phyloP scores from a whole-genome alignment of 176 grass and related monocot genomes.

The Ensete ventricosum region DNA sequence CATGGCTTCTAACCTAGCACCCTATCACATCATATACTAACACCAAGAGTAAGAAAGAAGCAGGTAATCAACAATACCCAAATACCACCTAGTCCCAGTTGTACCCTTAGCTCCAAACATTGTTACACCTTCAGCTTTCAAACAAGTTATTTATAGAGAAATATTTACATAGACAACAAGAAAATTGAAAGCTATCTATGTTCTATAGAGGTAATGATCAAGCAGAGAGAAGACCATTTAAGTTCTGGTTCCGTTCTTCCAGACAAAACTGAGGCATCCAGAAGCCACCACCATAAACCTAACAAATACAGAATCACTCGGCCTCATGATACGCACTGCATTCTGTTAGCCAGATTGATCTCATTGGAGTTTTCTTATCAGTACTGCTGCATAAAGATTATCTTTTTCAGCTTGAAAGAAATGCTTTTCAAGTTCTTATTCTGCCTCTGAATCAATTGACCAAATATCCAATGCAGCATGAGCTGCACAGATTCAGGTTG shows the following conservation, averaged over 20 bases:
- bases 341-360: too few relatives aligned
- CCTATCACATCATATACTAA: background rate
- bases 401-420: too few relatives aligned
- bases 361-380: too few relatives aligned
- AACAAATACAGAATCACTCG: too few relatives aligned
- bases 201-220: background rate
- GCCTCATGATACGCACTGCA: too few relatives aligned
- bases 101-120: background rate
- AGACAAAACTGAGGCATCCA: background rate
- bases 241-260: background rate
- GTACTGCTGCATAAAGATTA: too few relatives aligned
- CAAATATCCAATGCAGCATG: too few relatives aligned
- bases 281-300: too few relatives aligned
- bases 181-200: background rate
- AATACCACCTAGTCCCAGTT: background rate
- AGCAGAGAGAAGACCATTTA: background rate
- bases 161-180: background rate
- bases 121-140: background rate
- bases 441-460: too few relatives aligned
- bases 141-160: background rate
- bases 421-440: too few relatives aligned
- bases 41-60: background rate
- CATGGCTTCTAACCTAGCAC: background rate
- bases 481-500: background rate
- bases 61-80: background rate